A percentile compares a stretch with the other conserved stretches of the same genome.
These are phyloP conservation scores for Echinochloa phyllopogon DNA, from an alignment of 176 grass and related monocot genomes.

Conservation along the genomic window DNA sequence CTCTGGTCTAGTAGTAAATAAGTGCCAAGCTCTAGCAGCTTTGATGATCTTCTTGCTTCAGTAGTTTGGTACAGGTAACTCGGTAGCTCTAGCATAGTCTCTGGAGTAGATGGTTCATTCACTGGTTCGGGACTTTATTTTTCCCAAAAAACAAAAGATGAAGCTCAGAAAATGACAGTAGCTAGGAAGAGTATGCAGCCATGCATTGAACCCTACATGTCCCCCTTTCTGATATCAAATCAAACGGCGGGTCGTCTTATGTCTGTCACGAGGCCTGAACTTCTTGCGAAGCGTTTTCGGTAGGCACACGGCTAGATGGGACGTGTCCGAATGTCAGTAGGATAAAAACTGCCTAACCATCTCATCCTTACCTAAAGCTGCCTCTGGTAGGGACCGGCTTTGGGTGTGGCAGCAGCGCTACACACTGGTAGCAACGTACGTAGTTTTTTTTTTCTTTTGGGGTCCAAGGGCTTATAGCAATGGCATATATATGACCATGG, in stretches of 20 bases:
- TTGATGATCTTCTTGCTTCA: neutral
- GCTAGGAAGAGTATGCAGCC: neutral
- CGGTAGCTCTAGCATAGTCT: neutral
- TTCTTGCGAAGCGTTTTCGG: slow-evolving; percentile 17
- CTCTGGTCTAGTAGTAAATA: neutral
- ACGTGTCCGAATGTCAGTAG: neutral
- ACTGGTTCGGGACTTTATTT: neutral
- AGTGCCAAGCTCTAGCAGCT: neutral
- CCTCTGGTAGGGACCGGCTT: slow-evolving; percentile 4
- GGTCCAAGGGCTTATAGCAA: neutral
- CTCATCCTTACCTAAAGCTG: slow-evolving; percentile 26
- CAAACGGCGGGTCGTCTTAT: slow-evolving; percentile 38
- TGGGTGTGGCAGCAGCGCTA: neutral
- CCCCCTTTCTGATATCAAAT: slow-evolving; percentile 25
- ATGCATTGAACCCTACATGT: slow-evolving; percentile 31
- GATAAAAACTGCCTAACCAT: slow-evolving; percentile 39
- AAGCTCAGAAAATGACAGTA: slow-evolving; percentile 20
- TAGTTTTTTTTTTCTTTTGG: neutral
- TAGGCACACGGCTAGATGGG: neutral
- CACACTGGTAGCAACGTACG: neutral
- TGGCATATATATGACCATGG: neutral
- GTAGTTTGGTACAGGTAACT: neutral
- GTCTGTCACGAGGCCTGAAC: slow-evolving; percentile 44
- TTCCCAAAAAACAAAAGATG: neutral
- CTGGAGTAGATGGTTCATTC: neutral